phyloP scores from a whole-genome alignment of 2,329 filamentous ascomycete genomes.

The Fusarium guadeloupense region DNA sequence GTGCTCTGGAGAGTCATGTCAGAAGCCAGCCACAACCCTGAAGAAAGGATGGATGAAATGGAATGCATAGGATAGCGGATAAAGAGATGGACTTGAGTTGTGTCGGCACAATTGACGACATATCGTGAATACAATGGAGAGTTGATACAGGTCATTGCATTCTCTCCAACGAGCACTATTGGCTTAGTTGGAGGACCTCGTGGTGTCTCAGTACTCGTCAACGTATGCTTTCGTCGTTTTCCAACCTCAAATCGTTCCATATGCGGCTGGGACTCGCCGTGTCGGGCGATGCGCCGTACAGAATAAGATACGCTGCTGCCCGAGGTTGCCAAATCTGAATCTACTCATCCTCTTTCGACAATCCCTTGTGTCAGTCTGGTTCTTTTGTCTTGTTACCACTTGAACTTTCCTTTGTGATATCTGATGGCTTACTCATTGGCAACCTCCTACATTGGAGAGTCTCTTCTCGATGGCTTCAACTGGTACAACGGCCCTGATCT shows the following conservation, averaged over 20 bases:
- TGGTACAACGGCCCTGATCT: constrained; percentile 66
- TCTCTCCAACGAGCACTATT: constrained; percentile 17
- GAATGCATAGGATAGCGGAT: constrained; percentile 36
- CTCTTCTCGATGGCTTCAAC: constrained; percentile 58
- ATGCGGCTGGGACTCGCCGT: constrained; percentile 23
- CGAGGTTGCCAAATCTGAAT: constrained; percentile 10
- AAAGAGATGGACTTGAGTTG: constrained; percentile 18
- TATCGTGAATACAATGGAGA: constrained; percentile 10
- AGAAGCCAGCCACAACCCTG: constrained; percentile 21
- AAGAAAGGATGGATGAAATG: constrained; percentile 11
- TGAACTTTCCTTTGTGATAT: constrained; percentile 9
- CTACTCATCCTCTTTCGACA: constrained; percentile 7
- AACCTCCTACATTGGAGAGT: constrained; percentile 54
- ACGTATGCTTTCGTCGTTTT: constrained; percentile 33
- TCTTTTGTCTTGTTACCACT: constrained; percentile 10
- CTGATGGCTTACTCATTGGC: constrained; percentile 54
- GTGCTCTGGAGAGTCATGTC: neutral
- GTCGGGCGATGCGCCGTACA: constrained; percentile 16
- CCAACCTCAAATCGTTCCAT: constrained; percentile 34
- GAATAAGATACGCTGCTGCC: constrained; percentile 26
- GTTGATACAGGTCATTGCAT: constrained; percentile 32
- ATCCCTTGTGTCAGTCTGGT: constrained; percentile 7
- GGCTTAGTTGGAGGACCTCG: constrained; percentile 17
- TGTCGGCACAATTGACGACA: constrained; percentile 1
- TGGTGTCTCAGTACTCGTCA: constrained; percentile 36